Base-by-base conservation (phyloP, 1,139 yeast genomes). In the Kluyveromyces sp. region DNA sequence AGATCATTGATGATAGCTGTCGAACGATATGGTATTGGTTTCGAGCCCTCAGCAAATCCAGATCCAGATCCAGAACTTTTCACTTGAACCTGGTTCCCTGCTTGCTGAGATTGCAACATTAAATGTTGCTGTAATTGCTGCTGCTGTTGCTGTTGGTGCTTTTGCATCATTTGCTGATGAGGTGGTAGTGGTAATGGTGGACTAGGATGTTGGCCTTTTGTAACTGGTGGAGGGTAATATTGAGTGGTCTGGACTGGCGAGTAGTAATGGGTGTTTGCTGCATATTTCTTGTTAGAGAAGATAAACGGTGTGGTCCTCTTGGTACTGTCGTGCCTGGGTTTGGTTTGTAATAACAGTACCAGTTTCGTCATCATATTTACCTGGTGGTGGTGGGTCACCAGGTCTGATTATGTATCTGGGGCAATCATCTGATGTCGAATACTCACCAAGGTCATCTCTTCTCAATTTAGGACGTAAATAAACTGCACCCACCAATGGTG, bases 401-500 rank as follows among this genome's bases (percentile, higher is more conserved):
- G 77, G 69, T 57, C 70, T 60, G 45, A 74, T 56, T 60, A 77
- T 58, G 69, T 83, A 74, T 70, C 85, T 78, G 59, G 81, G 78
- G 64, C 87, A 72, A 48, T 83, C 70, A 61, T 79, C 71, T 25
- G 80, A 72, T 2, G 77, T 67, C 2, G 81, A 74, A 61, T 81
- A 83, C 63, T 83, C 90, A 46, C 90, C 90, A 53, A 81, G 71
- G 63, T 84, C 94, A 61, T 88, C 96, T 48, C 81, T 81, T 36
- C 80, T 79, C 53, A 81, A 80, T 37, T 81, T 78, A 1, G 87
- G 85, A 48, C 94, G 77, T 51, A 82, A 67, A 62, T 85, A 92
- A 5, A 90, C 96, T 37, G 87, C 94, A 29, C 99, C 99, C 34
- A 85, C 78, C 36, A 88, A 66, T 4, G 99, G 98, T 8, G 97